Percentiles rank a stretch among this genome's conserved stretches.
These are phyloP conservation scores for Lichtheimia ramosa DNA, from an alignment of 371 early-diverging fungal genomes.

Conservation along the genomic window DNA sequence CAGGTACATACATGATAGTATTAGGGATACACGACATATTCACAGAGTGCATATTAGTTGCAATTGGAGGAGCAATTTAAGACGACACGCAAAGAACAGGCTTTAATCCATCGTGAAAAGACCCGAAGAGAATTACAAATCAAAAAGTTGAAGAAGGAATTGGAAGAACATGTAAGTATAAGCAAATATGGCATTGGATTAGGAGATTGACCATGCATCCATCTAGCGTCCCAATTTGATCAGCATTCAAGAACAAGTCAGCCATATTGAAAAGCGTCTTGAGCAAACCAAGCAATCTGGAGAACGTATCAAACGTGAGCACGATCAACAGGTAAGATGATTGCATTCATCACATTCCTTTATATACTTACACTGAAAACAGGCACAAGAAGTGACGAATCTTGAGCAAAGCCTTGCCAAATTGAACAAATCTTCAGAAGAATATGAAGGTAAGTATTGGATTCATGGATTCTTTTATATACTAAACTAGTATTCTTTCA, in stretches of 20 bases:
- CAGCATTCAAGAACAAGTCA: slow-evolving; percentile 67
- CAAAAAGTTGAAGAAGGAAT: slow-evolving; percentile 61
- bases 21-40: background rate
- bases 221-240: slow-evolving; percentile 57
- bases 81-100: slow-evolving; percentile 70
- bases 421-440: slow-evolving; percentile 44
- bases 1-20: slow-evolving; percentile 26
- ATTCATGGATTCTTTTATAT: too few species aligned
- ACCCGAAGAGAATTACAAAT: slow-evolving; percentile 70
- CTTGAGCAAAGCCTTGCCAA: slow-evolving; percentile 44
- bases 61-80: slow-evolving; percentile 57
- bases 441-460: slow-evolving; percentile 35
- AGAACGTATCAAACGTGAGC: slow-evolving; percentile 56
- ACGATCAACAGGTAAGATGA: slow-evolving; percentile 43
- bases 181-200: background rate
- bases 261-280: slow-evolving; percentile 67
- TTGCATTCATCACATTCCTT: background rate
- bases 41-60: slow-evolving; percentile 19
- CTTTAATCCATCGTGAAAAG: slow-evolving; percentile 74
- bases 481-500: background rate
- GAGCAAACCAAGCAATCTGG: slow-evolving; percentile 59
- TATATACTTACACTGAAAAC: slow-evolving; percentile 3
- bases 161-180: slow-evolving; percentile 56
- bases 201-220: too few species aligned
- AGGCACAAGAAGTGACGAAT: slow-evolving; percentile 31